Conservation (phyloP, 192 early-diverging fungal species). For the Haplosporangium gracile region DNA sequence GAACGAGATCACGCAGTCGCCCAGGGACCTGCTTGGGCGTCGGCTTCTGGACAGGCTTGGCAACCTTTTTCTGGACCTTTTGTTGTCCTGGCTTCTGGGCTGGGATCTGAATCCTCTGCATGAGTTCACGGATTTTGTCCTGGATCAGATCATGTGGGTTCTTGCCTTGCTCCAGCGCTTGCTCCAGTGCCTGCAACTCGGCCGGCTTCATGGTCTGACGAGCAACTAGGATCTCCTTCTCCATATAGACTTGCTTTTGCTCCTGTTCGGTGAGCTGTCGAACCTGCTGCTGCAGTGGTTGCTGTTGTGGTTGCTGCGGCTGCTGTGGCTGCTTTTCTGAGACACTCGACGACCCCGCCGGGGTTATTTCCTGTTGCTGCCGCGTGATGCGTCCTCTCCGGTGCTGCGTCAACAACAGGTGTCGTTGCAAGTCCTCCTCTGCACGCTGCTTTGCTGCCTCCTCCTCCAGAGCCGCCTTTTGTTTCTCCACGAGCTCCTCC, state of each 20-base stretch:
- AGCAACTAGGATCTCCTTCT: not conserved
- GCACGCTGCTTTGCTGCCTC: too few species aligned
- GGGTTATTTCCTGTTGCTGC: too few species aligned
- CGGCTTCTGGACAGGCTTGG: not conserved
- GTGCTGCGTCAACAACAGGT: too few species aligned
- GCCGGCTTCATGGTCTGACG: not conserved
- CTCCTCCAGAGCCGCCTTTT: too few species aligned
- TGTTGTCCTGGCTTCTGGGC: not conserved
- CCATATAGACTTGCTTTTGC: not conserved
- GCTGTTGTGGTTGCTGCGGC: not conserved
- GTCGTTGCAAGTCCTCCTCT: too few species aligned
- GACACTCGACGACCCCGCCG: too few species aligned
- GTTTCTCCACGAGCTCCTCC: too few species aligned
- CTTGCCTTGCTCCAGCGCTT: not conserved
- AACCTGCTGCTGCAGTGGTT: not conserved
- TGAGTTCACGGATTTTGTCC: conserved; percentile 4
- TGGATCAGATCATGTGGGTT: conserved; percentile 1
- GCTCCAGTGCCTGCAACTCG: conserved; percentile 4
- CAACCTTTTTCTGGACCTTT: not conserved
- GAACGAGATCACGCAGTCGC: not conserved
- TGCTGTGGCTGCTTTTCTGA: too few species aligned
- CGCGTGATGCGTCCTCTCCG: too few species aligned
- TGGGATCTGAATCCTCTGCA: not conserved
- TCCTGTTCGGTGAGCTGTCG: not conserved
- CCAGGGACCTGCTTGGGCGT: not conserved